Evolutionary conservation across 345 rosid genomes (phyloP).

Genomic region (Punica granatum): DNA sequence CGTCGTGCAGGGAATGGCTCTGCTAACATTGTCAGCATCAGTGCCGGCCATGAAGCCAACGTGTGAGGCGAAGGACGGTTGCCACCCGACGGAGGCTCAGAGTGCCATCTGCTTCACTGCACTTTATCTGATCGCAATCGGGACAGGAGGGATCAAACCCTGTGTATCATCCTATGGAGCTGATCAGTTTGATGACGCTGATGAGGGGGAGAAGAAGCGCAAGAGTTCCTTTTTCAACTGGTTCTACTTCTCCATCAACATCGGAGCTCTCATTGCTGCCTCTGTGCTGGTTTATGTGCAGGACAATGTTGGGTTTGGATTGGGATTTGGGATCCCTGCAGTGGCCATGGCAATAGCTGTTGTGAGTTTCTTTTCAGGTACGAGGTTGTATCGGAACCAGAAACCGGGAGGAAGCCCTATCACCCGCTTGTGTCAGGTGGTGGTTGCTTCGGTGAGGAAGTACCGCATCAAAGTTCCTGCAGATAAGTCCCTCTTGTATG

Average conservation of each 20-base stretch:
- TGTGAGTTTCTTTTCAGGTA: slow-evolving; percentile 28
- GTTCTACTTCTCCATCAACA: slow-evolving; percentile 30
- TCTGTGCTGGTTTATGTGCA: slow-evolving; percentile 30
- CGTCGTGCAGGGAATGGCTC: slow-evolving; percentile 30
- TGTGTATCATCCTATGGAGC: slow-evolving; percentile 38
- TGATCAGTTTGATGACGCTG: slow-evolving; percentile 31
- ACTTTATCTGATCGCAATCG: slow-evolving; percentile 30
- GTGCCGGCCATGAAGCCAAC: slow-evolving; percentile 24
- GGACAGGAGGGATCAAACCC: slow-evolving; percentile 33
- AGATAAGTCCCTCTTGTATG: slow-evolving; percentile 28
- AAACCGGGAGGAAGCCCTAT: slow-evolving; percentile 38
- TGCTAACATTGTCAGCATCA: slow-evolving; percentile 31
- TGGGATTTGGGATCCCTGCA: slow-evolving; percentile 35
- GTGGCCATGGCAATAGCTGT: slow-evolving; percentile 34
- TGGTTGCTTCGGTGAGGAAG: slow-evolving; percentile 28
- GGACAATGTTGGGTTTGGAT: slow-evolving; percentile 30
- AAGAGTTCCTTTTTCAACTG: slow-evolving; percentile 35
- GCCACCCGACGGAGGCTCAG: slow-evolving; percentile 23
- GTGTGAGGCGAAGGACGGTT: slow-evolving; percentile 17
- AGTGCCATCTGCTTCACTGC: slow-evolving; percentile 24
- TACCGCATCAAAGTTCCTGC: slow-evolving; percentile 22
- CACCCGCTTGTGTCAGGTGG: slow-evolving; percentile 25
- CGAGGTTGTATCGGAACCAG: slow-evolving; percentile 26
- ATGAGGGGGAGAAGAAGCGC: slow-evolving; percentile 26
- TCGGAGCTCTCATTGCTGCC: slow-evolving; percentile 28